A percentile compares a stretch with the other conserved stretches of the same genome.
Evolutionary conservation across 1,284 basidiomycete species (phyloP).

Genomic region (Uromyces viciae-fabae): DNA sequence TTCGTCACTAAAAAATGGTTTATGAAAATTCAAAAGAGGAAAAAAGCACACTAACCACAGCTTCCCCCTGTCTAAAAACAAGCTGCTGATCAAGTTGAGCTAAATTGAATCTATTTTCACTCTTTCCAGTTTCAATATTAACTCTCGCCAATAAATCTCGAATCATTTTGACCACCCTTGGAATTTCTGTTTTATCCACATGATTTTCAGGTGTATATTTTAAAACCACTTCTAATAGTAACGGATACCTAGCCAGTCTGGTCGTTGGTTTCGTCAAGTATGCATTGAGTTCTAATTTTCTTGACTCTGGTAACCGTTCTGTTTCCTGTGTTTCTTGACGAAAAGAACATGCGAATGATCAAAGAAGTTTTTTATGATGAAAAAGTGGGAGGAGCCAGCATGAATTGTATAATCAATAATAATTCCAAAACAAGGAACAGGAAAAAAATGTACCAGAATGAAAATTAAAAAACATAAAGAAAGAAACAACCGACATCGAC

Average conservation of each 20-base stretch:
- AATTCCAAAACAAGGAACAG: not conserved
- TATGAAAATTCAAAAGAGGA: too few species aligned
- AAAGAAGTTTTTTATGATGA: too few species aligned
- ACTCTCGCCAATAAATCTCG: conserved; percentile 81
- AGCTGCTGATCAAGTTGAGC: conserved; percentile 84
- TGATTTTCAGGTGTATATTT: conserved; percentile 91
- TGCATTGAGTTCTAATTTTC: conserved; percentile 94
- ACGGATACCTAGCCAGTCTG: conserved; percentile 87
- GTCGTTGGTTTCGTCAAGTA: conserved; percentile 99
- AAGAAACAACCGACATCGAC: conserved; percentile 69
- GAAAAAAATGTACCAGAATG: not conserved
- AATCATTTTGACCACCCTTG: conserved; percentile 74
- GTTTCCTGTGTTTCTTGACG: conserved; percentile 64
- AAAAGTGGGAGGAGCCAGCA: too few species aligned
- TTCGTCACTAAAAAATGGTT: not conserved
- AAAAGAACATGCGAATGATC: too few species aligned
- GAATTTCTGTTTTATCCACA: conserved; percentile 75
- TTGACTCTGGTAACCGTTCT: conserved; percentile 87
- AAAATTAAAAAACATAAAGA: not conserved
- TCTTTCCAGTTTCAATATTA: conserved; percentile 84
- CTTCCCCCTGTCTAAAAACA: conserved; percentile 76
- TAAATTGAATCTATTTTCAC: conserved; percentile 89
- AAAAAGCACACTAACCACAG: conserved; percentile 11
- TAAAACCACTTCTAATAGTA: conserved; percentile 83
- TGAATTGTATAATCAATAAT: too few species aligned